Conservation (phyloP, 2,329 filamentous ascomycete genomes). For the Arthrobotrys megalospora region DNA sequence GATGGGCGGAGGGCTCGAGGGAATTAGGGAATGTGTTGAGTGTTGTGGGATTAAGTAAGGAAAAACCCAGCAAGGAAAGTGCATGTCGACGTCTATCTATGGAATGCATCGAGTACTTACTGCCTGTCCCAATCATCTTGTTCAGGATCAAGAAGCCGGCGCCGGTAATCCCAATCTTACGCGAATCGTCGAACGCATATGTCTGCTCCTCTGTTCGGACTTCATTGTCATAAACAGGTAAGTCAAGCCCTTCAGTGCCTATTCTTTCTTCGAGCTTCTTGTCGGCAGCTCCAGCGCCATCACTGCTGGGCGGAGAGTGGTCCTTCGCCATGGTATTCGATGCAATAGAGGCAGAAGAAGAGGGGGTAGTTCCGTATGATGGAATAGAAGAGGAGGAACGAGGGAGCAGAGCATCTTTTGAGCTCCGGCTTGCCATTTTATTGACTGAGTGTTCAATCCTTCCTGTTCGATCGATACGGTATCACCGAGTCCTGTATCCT, state of each 20-base stretch:
- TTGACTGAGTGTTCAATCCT: conserved; percentile 37
- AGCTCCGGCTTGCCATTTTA: conserved; percentile 29
- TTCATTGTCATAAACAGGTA: conserved; percentile 47
- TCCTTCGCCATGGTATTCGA: conserved; percentile 46
- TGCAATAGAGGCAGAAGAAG: conserved; percentile 5
- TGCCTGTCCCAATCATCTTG: conserved; percentile 75
- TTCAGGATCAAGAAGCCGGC: conserved; percentile 74
- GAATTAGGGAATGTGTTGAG: conserved; percentile 21
- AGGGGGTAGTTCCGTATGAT: conserved; percentile 38
- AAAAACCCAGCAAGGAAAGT: conserved; percentile 3
- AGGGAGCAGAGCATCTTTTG: conserved; percentile 57
- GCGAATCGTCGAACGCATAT: conserved; percentile 68
- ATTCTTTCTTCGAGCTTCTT: conserved; percentile 35
- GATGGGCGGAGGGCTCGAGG: not conserved
- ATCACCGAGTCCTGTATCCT: conserved; percentile 22
- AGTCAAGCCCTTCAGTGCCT: conserved; percentile 8
- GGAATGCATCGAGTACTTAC: conserved; percentile 66
- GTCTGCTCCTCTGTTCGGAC: conserved; percentile 63
- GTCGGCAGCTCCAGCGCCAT: conserved; percentile 25
- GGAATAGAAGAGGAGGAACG: conserved; percentile 24
- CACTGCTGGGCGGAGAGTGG: conserved; percentile 21
- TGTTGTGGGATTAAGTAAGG: conserved; percentile 28
- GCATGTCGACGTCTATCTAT: not conserved
- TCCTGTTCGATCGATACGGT: conserved; percentile 21
- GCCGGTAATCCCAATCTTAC: conserved; percentile 72